A percentile compares a stretch with the other conserved stretches of the same genome.
These are phyloP conservation scores for Suhomyces terraborum DNA, from an alignment of 1,139 yeast species.

Conservation along the genomic window DNA sequence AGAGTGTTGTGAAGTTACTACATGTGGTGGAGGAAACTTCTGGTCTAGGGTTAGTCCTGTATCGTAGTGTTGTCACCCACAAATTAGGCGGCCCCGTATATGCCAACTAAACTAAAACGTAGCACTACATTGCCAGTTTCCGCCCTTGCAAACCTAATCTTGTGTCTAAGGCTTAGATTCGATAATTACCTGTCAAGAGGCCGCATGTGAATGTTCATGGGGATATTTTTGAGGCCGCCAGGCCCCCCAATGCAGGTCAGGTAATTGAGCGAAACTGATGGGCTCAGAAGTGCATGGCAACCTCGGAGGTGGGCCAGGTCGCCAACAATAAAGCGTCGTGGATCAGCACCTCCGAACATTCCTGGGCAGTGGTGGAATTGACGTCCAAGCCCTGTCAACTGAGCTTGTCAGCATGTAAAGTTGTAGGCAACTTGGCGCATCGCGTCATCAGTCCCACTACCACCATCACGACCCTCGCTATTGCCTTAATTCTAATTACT, in stretches of 20 bases:
- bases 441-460: neutral
- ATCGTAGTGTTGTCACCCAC: no score
- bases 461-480: no score
- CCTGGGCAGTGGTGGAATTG: no score
- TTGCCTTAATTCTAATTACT: no score
- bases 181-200: slow-evolving; percentile 1
- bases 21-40: no score
- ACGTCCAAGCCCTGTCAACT: neutral
- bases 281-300: neutral
- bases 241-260: no score
- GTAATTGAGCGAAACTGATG: neutral
- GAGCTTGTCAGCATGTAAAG: neutral
- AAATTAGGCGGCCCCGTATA: neutral
- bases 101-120: no score
- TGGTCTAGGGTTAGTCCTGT: no score
- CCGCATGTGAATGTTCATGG: slow-evolving; percentile 3
- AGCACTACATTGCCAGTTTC: no score
- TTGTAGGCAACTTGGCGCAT: neutral
- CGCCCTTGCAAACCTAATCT: slow-evolving; percentile 2
- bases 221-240: neutral
- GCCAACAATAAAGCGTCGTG: neutral
- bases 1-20: no score
- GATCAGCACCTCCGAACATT: neutral
- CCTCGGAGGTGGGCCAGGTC: neutral
- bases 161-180: slow-evolving; percentile 3